Conservation (phyloP, 2,329 filamentous ascomycete species). For the Aspergillus fructus region DNA sequence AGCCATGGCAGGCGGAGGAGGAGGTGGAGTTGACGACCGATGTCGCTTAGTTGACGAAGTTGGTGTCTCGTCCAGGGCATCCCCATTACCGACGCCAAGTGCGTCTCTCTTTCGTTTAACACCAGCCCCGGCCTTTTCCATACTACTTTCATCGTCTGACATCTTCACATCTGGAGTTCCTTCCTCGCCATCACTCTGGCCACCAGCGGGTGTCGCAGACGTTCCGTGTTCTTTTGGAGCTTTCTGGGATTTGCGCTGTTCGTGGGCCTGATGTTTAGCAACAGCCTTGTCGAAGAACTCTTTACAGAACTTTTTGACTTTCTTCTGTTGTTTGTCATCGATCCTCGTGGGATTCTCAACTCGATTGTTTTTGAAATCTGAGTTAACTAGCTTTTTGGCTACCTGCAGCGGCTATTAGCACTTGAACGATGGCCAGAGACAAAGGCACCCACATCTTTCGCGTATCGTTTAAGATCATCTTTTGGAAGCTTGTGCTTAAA, state of each 20-base stretch:
- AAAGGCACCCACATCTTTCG: constrained; percentile 56
- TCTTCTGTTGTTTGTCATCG: constrained; percentile 73
- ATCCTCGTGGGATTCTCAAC: constrained; percentile 79
- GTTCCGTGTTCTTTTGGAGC: constrained; percentile 26
- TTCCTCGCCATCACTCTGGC: constrained; percentile 19
- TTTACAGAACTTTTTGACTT: constrained; percentile 79
- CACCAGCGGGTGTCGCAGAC: constrained; percentile 25
- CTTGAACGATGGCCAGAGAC: constrained; percentile 26
- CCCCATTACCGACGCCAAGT: constrained; percentile 27
- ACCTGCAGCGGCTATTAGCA: constrained; percentile 54
- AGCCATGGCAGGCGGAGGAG: constrained; percentile 20
- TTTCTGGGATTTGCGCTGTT: constrained; percentile 61
- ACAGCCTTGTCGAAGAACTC: constrained; percentile 86
- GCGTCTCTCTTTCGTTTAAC: constrained; percentile 66
- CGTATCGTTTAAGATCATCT: constrained; percentile 67
- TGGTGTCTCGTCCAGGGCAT: constrained; percentile 34
- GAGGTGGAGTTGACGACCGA: constrained; percentile 42
- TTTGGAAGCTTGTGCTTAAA: constrained; percentile 84
- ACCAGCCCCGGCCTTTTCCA: not conserved
- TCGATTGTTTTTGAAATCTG: constrained; percentile 87
- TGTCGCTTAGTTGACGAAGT: constrained; percentile 58
- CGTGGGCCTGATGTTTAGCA: constrained; percentile 68
- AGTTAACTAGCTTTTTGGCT: constrained; percentile 84
- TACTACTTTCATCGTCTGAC: constrained; percentile 40
- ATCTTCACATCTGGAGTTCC: constrained; percentile 35